phyloP scores from a whole-genome alignment of 1,139 yeast genomes.

The Magnusiomyces suaveolens region DNA sequence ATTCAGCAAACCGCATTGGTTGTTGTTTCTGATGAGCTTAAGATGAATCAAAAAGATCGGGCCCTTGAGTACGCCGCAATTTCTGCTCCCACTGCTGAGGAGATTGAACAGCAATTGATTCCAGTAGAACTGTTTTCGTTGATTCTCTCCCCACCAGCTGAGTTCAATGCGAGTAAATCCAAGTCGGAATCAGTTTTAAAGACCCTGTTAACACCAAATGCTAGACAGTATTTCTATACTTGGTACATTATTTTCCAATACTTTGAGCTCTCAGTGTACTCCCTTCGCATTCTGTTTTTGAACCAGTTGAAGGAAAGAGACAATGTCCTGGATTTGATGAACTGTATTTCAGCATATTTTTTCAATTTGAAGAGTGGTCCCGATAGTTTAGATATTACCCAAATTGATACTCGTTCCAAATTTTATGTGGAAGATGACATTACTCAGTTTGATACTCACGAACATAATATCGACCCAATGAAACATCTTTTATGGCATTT shows the following conservation, averaged over 20 bases:
- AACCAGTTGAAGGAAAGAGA: slow-evolving; percentile 44
- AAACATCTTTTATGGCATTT: slow-evolving; percentile 32
- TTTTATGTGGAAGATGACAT: slow-evolving; percentile 11
- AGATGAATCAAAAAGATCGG: slow-evolving; percentile 7
- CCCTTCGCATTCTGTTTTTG: slow-evolving; percentile 52
- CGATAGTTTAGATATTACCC: slow-evolving; percentile 26
- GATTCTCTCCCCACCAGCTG: not conserved
- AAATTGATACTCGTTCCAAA: slow-evolving; percentile 26
- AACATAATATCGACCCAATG: not conserved
- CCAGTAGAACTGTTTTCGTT: slow-evolving; percentile 28
- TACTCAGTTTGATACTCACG: slow-evolving; percentile 19
- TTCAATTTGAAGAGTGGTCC: slow-evolving; percentile 11
- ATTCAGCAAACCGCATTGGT: slow-evolving; percentile 1
- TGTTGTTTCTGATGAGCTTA: not conserved
- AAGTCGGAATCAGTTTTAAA: slow-evolving; percentile 15
- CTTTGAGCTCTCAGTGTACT: slow-evolving; percentile 56
- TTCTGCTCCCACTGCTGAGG: slow-evolving; percentile 11
- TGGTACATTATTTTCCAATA: slow-evolving; percentile 60
- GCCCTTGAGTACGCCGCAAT: slow-evolving; percentile 12
- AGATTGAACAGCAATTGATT: slow-evolving; percentile 16
- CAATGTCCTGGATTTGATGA: slow-evolving; percentile 35
- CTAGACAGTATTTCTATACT: slow-evolving; percentile 45
- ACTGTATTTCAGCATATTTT: slow-evolving; percentile 19
- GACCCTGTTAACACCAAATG: slow-evolving; percentile 11
- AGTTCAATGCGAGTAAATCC: slow-evolving; percentile 23